Conservation (phyloP, 2,329 filamentous ascomycete species). For the Periconia sp. region DNA sequence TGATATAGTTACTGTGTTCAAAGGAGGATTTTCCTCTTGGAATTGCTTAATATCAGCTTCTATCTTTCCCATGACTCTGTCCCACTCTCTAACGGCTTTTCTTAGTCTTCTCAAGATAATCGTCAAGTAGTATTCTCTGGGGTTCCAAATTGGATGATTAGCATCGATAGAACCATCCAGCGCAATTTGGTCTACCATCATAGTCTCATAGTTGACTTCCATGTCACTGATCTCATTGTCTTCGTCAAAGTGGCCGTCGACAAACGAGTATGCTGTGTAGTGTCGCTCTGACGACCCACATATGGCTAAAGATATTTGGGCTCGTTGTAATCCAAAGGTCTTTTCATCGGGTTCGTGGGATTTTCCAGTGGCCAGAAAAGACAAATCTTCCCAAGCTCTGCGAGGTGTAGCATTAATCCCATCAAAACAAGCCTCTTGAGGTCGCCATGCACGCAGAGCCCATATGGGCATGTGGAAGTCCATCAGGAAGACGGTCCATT, state of each 20-base stretch:
- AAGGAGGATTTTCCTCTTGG: neutral
- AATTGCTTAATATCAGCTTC: neutral
- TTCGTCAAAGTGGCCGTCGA: conserved; percentile 1
- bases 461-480: conserved; percentile 4
- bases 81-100: conserved; percentile 1
- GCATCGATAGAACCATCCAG: neutral
- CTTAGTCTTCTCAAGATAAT: neutral
- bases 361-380: neutral
- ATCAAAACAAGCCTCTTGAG: no score
- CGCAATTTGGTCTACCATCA: conserved; percentile 1
- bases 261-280: conserved; percentile 2
- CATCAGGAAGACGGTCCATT: neutral
- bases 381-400: conserved; percentile 6
- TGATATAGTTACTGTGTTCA: neutral
- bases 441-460: conserved; percentile 2
- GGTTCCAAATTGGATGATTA: conserved; percentile 4
- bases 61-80: neutral
- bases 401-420: neutral
- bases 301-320: conserved; percentile 3
- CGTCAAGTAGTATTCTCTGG: conserved; percentile 5
- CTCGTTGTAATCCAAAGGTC: neutral
- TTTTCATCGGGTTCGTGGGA: neutral
- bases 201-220: conserved; percentile 1
- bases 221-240: neutral
- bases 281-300: neutral